These are phyloP conservation scores for Nadsonia commutata DNA, from an alignment of 1,139 yeast genomes.

Conservation along the genomic window DNA sequence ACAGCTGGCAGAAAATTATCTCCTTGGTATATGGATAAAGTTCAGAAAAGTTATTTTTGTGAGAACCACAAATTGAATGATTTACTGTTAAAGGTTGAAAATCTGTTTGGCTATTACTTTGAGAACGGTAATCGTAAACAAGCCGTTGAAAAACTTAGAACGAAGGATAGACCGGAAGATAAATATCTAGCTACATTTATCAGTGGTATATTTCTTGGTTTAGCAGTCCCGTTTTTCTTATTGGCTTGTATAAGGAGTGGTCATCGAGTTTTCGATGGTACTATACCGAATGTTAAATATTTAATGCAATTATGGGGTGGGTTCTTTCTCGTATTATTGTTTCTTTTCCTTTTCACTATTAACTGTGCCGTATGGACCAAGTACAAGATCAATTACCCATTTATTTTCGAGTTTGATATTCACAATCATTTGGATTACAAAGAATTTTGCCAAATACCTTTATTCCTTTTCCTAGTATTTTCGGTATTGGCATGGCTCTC, in stretches of 20 bases:
- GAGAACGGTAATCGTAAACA: constrained; percentile 61
- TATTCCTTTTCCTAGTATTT: constrained; percentile 41
- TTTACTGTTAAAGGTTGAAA: constrained; percentile 48
- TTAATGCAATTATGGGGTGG: constrained; percentile 89
- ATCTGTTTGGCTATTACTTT: constrained; percentile 49
- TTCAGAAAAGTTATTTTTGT: constrained; percentile 44
- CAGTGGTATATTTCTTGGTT: constrained; percentile 52
- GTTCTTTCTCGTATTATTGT: constrained; percentile 48
- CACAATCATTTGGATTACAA: constrained; percentile 52
- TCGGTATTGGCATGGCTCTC: constrained; percentile 62
- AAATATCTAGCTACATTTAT: constrained; percentile 21
- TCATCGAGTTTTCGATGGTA: constrained; percentile 29
- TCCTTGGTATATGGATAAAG: constrained; percentile 42
- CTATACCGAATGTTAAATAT: constrained; percentile 27
- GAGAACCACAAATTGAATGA: constrained; percentile 42
- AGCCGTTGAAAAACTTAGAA: constrained; percentile 58
- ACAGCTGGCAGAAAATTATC: constrained; percentile 37
- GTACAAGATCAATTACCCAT: constrained; percentile 73
- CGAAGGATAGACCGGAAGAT: constrained; percentile 27
- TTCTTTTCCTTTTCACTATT: constrained; percentile 48
- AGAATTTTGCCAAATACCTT: constrained; percentile 51
- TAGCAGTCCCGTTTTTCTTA: constrained; percentile 48
- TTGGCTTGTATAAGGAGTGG: constrained; percentile 22
- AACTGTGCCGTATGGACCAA: constrained; percentile 61
- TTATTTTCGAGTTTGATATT: constrained; percentile 78